Conservation (phyloP, 1,284 basidiomycete genomes). For the Golubevia sp. region DNA sequence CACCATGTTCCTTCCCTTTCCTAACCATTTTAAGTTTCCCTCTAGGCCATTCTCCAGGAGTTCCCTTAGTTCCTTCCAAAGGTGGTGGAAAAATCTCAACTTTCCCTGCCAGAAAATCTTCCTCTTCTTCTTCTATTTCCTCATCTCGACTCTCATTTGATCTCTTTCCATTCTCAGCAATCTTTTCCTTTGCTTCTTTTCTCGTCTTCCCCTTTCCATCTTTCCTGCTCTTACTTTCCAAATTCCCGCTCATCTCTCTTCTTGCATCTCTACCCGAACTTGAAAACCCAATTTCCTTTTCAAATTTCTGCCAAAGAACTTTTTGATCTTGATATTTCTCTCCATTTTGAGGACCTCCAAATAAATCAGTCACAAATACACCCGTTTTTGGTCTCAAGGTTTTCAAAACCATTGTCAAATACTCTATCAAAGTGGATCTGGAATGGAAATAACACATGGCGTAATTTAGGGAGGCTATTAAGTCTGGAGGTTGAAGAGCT, state of each 20-base stretch:
- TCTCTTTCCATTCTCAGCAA: conserved; percentile 4
- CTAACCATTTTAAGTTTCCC: conserved; percentile 39
- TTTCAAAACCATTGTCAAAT: conserved; percentile 18
- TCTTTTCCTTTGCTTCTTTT: conserved; percentile 6
- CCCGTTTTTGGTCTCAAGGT: conserved; percentile 35
- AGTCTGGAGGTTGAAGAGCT: too few relatives aligned
- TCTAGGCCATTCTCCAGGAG: conserved; percentile 38
- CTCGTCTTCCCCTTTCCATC: not conserved
- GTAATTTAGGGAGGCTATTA: conserved; percentile 42
- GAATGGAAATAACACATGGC: conserved; percentile 49
- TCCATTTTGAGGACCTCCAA: conserved; percentile 34
- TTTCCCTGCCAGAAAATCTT: conserved; percentile 3
- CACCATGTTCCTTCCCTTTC: conserved; percentile 26
- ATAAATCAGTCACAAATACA: conserved; percentile 43
- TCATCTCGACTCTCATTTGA: not conserved
- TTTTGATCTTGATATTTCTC: conserved; percentile 19
- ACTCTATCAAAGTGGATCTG: conserved; percentile 26
- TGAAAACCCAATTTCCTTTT: too few relatives aligned
- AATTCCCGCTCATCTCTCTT: conserved; percentile 10
- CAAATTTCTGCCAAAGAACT: too few relatives aligned
- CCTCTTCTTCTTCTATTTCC: conserved; percentile 6
- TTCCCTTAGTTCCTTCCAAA: conserved; percentile 10
- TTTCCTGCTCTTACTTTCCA: conserved; percentile 11
- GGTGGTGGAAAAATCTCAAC: conserved; percentile 17
- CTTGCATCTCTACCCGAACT: not conserved